Conservation (phyloP, 2,329 filamentous ascomycete genomes). For the Aspergillus niger region DNA sequence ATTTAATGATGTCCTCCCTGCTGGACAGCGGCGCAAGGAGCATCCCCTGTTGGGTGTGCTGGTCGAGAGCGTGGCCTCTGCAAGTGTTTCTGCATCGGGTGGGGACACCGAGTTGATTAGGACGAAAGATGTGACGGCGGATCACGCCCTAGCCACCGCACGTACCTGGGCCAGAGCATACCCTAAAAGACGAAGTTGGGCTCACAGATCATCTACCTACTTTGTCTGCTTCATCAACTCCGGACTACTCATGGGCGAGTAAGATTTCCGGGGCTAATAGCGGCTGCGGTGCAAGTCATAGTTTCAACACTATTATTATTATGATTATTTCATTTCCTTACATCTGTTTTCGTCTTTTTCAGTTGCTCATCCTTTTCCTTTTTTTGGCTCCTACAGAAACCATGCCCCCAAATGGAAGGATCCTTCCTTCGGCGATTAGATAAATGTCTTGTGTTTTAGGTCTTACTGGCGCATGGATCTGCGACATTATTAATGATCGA, state of each 20-base stretch:
- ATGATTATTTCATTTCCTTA: background rate
- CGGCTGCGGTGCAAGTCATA: conserved; percentile 21
- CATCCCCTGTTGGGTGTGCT: conserved; percentile 27
- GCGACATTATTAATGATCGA: background rate
- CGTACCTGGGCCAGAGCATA: conserved; percentile 28
- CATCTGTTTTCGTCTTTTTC: background rate
- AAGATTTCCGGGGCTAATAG: conserved; percentile 21
- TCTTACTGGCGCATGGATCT: conserved; percentile 1
- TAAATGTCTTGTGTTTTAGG: background rate
- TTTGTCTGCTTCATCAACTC: background rate
- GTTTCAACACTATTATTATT: background rate
- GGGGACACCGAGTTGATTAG: conserved; percentile 28
- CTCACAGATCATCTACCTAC: conserved; percentile 1
- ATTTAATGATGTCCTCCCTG: conserved; percentile 6
- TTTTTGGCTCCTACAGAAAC: background rate
- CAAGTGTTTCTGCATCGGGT: conserved; percentile 33
- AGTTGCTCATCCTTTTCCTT: too few species aligned
- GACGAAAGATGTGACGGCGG: conserved; percentile 38
- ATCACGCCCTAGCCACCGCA: conserved; percentile 32
- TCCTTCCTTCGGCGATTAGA: background rate
- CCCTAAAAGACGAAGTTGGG: background rate
- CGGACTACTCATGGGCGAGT: conserved; percentile 4
- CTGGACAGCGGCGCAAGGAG: conserved; percentile 16
- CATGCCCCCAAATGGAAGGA: background rate
- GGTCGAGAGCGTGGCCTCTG: conserved; percentile 39